Evolutionary conservation across 1,284 basidiomycete species (phyloP), one percentile per base, ranked within the genome.

Genomic region (Pascua sp.): DNA sequence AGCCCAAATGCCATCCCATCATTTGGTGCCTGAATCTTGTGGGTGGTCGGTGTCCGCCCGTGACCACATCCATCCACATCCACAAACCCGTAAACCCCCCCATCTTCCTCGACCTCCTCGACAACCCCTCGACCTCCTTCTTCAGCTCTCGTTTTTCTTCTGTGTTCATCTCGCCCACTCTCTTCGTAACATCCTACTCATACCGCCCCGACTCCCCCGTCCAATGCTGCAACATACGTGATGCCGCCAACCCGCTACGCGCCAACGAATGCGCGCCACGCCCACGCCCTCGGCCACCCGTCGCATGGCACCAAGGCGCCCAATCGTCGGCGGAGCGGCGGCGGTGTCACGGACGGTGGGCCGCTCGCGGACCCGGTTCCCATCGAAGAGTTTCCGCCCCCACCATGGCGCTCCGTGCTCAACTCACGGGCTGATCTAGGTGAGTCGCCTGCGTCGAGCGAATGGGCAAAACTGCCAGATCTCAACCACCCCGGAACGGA

Each of bases 341-440:
- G 44, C 39, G 50, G 56, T 17, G 38, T 46, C 32, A 39, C 49
- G 2, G 56, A 55, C 42, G 49, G 51, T 11, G 56, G 60, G 12
- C 58, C 59, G 11, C 50, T 60, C 3, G 54, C 64, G 7, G 60
- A 60, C 47, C 61, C 66, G n/a, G 67, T 65, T 9, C 69, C 70
- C 18, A 66, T 76, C 15, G 72, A 76, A 51, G 68, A 71, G 43
- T 76, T 75, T 61, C 62, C 63, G 9, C 74, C 76, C 7, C 76
- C 76, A 12, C 61, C 56, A 53, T 77, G 76, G 76, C 58, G 74
- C 24, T 71, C 72, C 0, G 68, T 73, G 4, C 58, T 77, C 47
- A 75, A 71, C 60, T 61, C 61, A 41, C 55, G 69, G 42, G 70
- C 72, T 4, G 76, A 77, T 60, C 62, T 77, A 2, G 76, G 76